A percentile compares a stretch with the other conserved stretches of the same genome.
phyloP scores from a whole-genome alignment of 2,329 filamentous ascomycete species.

The Pestalotiopsis sp. region DNA sequence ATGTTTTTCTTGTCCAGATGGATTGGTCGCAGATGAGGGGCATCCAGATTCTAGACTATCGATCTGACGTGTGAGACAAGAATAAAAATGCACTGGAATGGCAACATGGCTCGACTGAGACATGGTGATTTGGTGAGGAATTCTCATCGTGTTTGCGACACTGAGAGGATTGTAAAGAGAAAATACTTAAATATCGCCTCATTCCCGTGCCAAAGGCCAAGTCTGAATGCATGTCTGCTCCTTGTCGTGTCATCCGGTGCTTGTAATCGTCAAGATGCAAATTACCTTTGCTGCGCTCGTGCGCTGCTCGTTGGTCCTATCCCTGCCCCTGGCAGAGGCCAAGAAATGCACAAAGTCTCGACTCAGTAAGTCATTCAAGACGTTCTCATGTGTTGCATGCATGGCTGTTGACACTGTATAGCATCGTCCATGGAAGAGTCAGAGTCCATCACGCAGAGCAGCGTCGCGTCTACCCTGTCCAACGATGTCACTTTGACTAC shows the following conservation, averaged over 20 bases:
- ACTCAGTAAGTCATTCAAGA: neutral
- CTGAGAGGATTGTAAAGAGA: neutral
- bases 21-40: neutral
- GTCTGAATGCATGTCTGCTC: neutral
- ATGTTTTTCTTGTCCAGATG: neutral
- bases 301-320: neutral
- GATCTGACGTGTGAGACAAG: neutral
- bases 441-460: neutral
- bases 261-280: neutral
- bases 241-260: neutral
- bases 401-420: neutral
- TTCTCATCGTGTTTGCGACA: neutral
- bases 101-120: neutral
- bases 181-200: neutral
- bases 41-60: neutral
- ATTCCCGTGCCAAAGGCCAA: neutral
- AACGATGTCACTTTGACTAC: neutral
- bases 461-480: neutral
- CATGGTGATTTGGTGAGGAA: neutral
- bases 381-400: neutral
- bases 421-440: neutral
- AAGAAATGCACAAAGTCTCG: neutral
- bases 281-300: neutral
- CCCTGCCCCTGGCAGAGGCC: neutral
- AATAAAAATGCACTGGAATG: neutral